Evolutionary conservation across 129 eudicot species (phyloP), one percentile per base, ranked within the genome.

Genomic region (Ambrosia trifida): DNA sequence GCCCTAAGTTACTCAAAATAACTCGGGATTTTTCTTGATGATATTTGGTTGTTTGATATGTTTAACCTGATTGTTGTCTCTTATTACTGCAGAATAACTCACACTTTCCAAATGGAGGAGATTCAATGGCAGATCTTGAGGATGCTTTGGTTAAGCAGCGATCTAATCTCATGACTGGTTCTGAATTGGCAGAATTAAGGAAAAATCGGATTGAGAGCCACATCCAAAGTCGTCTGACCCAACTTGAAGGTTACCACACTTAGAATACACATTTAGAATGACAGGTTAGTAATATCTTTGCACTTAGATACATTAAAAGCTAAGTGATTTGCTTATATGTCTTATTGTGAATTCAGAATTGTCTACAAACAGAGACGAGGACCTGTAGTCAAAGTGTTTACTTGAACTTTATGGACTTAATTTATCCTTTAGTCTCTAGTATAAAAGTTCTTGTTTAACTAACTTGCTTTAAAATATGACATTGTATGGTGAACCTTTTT

Each of bases 301-400:
- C 49, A n/a, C 5, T 30, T 31, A 46, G 16, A 46, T 20, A 41
- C 28, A 73, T 35, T 11, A 10, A 33, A 49, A 70, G 63, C 81
- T 38, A 38, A n/a, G 40, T 30, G 13, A 5, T 3, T 38, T 52
- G 50, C 47, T 66, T 8, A 66, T 68, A 38, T 50, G 32, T 61
- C 19, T 35, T 61, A 20, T 50, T 36, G 41, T 80, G 72, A 33
- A 73, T 70, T 71, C 88, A 95, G 99, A 90, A 72, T 83, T 95
- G 79, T 96, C 99, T 52, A 73, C 99, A 71, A 88, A 81, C 85
- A 88, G 96, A 83, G 99, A 97, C n/a, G 99, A 90, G 77, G 96
- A 91, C 72, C 86, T 95, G 75, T 97, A 95, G 76, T 76, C 97
- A 9, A 95, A 89, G 83, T 95, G 99, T 83, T 80, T 95, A 87